Base-by-base conservation (phyloP, 495 filamentous ascomycete species). In the Neurospora sp. region DNA sequence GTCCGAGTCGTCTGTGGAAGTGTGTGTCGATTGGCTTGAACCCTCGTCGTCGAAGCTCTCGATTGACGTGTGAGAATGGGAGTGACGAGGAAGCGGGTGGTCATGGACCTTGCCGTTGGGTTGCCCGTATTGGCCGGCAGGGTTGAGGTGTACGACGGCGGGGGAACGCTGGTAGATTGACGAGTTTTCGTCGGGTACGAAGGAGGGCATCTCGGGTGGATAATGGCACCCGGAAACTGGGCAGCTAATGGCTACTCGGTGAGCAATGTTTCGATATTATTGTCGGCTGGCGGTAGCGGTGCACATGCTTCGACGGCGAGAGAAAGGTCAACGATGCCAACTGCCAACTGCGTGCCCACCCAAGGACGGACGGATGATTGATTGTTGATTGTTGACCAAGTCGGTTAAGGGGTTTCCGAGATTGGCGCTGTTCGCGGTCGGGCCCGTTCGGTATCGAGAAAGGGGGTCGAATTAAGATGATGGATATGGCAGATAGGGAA, bases 191-290 rank as follows among this genome's bases (percentile, higher is more conserved):
- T 87, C 86, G 75, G 85, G 81, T 79, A 89, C 69, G 79, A 89
- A 87, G 73, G 87, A 87, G 81, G 88, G 88, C 88, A 90, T 90
- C 78, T 85, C 81, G 75, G 72, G 75, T 66, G 69, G 23, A 41
- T 71, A 71, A 76, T 74, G 54, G 73, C 42, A 73, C 66, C 69
- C 74, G 70, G 66, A n/a, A 44, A 69, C 11, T 70, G 27, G 69
- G 54, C 54, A 42, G 66, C n/a, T 71, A 72, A 70, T 42, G 70
- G 42, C 54, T 73, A 74, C 69, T 74, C 69, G 39, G 62, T 62
- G 74, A 75, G 69, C 39, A 59, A 73, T 72, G 69, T 70, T 74
- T 66, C 41, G 70, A 27, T 73, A 39, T 78, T 69, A 76, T 54
- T 70, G 48, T 69, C 71, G 66, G 71, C 70, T 35, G 69, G 44